Evolutionary conservation across 371 early-diverging fungal species (phyloP).

Genomic region (Mortierella sp.): DNA sequence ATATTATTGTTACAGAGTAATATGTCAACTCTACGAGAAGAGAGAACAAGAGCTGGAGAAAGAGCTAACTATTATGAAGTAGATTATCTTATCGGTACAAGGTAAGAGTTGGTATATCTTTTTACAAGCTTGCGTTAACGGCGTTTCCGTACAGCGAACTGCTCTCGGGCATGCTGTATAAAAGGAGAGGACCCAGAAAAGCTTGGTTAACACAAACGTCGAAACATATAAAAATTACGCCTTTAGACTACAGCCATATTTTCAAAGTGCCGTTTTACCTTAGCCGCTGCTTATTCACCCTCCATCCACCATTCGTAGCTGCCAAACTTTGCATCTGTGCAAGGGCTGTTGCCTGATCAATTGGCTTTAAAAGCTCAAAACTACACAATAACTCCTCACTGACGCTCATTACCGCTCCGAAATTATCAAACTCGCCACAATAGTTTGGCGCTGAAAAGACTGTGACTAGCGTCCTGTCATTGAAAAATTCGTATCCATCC

Average conservation of each 20-base stretch:
- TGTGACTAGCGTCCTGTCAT: constrained; percentile 95
- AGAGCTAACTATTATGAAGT: not conserved
- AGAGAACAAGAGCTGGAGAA: not conserved
- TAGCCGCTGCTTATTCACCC: constrained; percentile 53
- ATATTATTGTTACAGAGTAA: too few species aligned
- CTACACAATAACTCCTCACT: constrained; percentile 92
- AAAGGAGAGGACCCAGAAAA: not conserved
- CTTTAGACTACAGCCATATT: not conserved
- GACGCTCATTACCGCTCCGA: constrained; percentile 97
- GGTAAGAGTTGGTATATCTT: not conserved
- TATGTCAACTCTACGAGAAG: not conserved
- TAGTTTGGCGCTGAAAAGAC: constrained; percentile 99
- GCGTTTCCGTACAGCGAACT: constrained; percentile 22
- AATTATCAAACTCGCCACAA: constrained; percentile 99
- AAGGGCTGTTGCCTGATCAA: constrained; percentile 48
- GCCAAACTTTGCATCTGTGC: constrained; percentile 56
- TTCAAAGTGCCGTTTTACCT: constrained; percentile 24
- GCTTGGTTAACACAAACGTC: not conserved
- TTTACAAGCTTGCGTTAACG: not conserved
- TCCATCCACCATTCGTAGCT: constrained; percentile 51
- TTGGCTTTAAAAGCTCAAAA: constrained; percentile 58
- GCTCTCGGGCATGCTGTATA: constrained; percentile 26
- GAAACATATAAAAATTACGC: not conserved
- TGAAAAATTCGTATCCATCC: constrained; percentile 99
- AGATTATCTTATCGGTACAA: too few species aligned